Conservation (phyloP, 257 asterid genomes). For the Eucommia ulmoides region DNA sequence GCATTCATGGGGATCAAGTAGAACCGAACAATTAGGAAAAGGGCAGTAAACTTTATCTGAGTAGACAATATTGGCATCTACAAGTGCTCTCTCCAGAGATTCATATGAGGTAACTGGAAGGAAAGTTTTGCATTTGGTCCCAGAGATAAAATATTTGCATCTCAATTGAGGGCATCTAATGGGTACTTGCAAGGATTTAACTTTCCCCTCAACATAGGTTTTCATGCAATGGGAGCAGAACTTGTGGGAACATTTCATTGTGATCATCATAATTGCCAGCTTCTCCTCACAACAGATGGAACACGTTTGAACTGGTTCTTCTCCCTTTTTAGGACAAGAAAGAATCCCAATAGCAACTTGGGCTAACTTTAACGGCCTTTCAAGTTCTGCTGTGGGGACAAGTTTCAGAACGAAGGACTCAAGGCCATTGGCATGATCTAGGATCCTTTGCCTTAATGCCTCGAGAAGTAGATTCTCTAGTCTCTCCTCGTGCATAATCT, state of each 20-base stretch:
- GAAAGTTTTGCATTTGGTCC: conserved; percentile 48
- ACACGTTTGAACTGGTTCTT: conserved; percentile 37
- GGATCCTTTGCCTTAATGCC: conserved; percentile 58
- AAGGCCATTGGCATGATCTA: conserved; percentile 42
- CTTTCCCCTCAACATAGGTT: conserved; percentile 66
- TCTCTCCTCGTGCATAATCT: conserved; percentile 42
- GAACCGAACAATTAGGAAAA: conserved; percentile 54
- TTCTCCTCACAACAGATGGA: conserved; percentile 81
- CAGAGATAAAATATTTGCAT: conserved; percentile 65
- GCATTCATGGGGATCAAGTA: conserved; percentile 63
- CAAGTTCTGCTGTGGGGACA: conserved; percentile 24
- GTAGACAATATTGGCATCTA: conserved; percentile 29
- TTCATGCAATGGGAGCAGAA: conserved; percentile 89
- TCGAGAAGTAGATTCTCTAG: conserved; percentile 61
- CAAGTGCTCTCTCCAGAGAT: conserved; percentile 48
- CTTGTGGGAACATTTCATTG: conserved; percentile 71
- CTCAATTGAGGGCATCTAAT: conserved; percentile 62
- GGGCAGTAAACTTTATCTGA: conserved; percentile 51
- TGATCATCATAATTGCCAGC: conserved; percentile 55
- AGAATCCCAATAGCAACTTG: conserved; percentile 81
- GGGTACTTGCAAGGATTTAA: conserved; percentile 46
- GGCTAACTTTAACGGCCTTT: conserved; percentile 52
- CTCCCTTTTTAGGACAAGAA: conserved; percentile 30
- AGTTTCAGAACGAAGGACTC: conserved; percentile 53
- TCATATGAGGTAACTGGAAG: conserved; percentile 64